Conservation (phyloP, 164 flowering plant species). For the Magnolia officinalis region DNA sequence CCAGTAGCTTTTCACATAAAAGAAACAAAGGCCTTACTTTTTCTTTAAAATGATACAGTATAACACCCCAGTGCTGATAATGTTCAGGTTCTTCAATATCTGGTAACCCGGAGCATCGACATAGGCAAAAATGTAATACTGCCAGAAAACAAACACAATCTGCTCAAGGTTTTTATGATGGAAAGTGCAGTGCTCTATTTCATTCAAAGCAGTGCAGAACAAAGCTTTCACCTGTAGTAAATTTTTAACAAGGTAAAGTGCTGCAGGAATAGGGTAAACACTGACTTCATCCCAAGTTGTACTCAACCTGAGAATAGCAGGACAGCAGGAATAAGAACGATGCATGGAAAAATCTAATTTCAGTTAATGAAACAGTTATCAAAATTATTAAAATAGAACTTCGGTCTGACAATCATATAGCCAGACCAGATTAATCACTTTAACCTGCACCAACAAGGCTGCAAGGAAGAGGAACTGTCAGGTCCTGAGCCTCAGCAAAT, state of each 20-base stretch:
- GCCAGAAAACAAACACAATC: constrained; percentile 22
- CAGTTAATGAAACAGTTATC: too few relatives aligned
- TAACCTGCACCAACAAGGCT: too few relatives aligned
- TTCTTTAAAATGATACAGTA: constrained; percentile 89
- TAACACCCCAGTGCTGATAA: constrained; percentile 90
- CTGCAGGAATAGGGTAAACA: constrained; percentile 93
- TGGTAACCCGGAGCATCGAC: constrained; percentile 99
- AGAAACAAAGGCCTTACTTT: constrained; percentile 42
- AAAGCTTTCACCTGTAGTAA: constrained; percentile 65
- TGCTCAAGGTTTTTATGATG: constrained; percentile 1
- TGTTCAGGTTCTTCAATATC: constrained; percentile 88
- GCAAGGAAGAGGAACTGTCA: too few relatives aligned
- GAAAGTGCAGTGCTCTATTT: neutral
- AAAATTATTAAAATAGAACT: too few relatives aligned
- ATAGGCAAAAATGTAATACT: constrained; percentile 99
- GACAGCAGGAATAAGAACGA: neutral
- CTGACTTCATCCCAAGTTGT: constrained; percentile 80
- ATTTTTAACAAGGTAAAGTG: constrained; percentile 88
- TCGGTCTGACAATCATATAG: too few relatives aligned
- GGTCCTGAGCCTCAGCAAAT: too few relatives aligned
- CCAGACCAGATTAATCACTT: too few relatives aligned
- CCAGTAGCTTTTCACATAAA: too few relatives aligned
- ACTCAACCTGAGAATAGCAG: constrained; percentile 55
- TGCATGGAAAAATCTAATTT: too few relatives aligned
- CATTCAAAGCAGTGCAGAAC: neutral